Evolutionary conservation across 2,329 filamentous ascomycete species (phyloP), one percentile per base, ranked within the genome.

Genomic region (Colletotrichum gigasporum): DNA sequence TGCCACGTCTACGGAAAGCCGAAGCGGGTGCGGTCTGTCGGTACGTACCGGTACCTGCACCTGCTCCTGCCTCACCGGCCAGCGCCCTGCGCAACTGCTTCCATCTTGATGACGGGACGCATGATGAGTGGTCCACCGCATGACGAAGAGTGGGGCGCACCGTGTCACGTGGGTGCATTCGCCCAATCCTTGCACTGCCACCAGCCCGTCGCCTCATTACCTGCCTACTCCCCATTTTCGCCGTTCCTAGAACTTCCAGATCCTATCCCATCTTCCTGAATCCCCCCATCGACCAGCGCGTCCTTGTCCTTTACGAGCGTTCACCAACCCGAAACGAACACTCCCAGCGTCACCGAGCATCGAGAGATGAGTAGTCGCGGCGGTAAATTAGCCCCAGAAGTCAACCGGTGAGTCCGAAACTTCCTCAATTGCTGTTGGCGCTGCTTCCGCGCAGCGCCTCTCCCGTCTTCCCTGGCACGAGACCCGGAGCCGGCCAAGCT

Each of bases 371-470:
- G 91, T 93, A 96, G 90, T 93, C 91, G 93, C 85, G 90, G 89
- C 85, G 91, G 90, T 84, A 98, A 97, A 89, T 91, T 98, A 87
- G 94, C 94, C 85, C 94, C 96, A 83, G 96, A 99, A 92, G 94
- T 97, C 85, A 98, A 98, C 87, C 91, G 94, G 94, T 96, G 84
- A 77, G 91, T 85, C 61, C 47, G 48, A 55, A 39, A 47, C 41
- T 41, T 55, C 18, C 41, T 66, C 64, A 61, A 48, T 62, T 52
- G 45, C 37, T 34, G 47, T 11, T 45, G 20, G 16, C 50, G 37
- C 45, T 45, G 55, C 62, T 45, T 45, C 47, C 59, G 47, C 52
- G 54, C 34, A 44, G 55, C 58, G n/a, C 41, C 37, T 18, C 28
- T 30, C 10, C 48, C 37, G 32, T 39, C 50, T 34, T 51, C 41